Base-by-base conservation (phyloP, 306 rosid species). In the Lagenaria siceraria region DNA sequence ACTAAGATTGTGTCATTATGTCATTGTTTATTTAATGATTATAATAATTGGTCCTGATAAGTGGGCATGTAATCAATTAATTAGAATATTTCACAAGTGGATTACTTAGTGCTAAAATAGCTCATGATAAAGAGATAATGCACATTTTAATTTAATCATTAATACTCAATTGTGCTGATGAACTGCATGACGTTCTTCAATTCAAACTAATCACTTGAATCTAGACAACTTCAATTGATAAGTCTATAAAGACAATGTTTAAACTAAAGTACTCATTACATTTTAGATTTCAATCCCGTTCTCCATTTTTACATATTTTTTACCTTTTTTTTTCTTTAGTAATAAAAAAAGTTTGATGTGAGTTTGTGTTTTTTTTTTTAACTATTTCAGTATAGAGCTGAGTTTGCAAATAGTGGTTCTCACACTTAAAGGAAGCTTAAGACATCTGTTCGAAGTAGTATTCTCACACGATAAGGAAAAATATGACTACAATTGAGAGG, bases 31-130 rank as follows among this genome's bases (percentile, higher is more conserved):
- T 14, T 3, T 46, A 1, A 46, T 46, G 52, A 46, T 46, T 46
- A 2, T 46, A 46, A 13, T 13, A 46, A 46, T 12, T 46, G 18
- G 52, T 46, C 6, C 5, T 38, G 9, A 38, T 66, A 66, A 40
- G 74, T 66, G 74, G 52, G 10, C n/a, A 25, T 66, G 27, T 66
- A 66, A 21, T 66, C 52, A n/a, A 66, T 66, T 66, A 40, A 68
- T 40, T 68, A 42, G 4, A 66, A 38, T n/a, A 38, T 66, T 66
- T 40, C 10, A 66, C 19, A 10, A 66, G 52, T 36, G 49, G 52
- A 42, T 38, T 66, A 66, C 53, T 66, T 68, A 69, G 75, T 69
- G 75, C 75, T 69, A 42, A 66, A 13, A 22, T 69, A 43, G 55
- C 36, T 3, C 24, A 43, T 43, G 43, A 38, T 40, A 22, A 42